Evolutionary conservation across 75 land plant species (phyloP), one percentile per base, ranked within the genome.

Genomic region (Azolla pinnata): DNA sequence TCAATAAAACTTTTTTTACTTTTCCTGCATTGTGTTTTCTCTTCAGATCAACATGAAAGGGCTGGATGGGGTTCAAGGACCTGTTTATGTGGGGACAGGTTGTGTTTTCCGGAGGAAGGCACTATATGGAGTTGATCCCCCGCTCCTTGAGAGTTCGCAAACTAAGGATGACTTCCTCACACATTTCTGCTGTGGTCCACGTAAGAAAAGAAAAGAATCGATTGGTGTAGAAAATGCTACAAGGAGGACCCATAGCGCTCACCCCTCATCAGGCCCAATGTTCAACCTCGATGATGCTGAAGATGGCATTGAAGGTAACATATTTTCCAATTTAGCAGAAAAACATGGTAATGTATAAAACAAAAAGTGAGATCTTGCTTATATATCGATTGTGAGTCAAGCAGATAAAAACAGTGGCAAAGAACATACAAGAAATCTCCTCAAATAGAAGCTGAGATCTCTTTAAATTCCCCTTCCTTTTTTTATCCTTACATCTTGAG

Each of bases 1-100:
- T n/a, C n/a, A n/a, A n/a, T n/a, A n/a, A n/a, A n/a, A n/a, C n/a
- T n/a, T n/a, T n/a, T n/a, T n/a, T n/a, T n/a, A n/a, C n/a, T n/a
- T n/a, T n/a, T n/a, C n/a, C n/a, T n/a, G n/a, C n/a, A n/a, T n/a
- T 46, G 21, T 46, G 14, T 17, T 46, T 3, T 14, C 8, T 57
- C 2, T n/a, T 49, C 71, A 87, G 92, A 87, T 87, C 61, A 87
- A 87, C 60, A 69, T 87, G 69, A 79, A 87, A 72, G 92, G 92
- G 62, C 73, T 87, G 24, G 92, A 87, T 79, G 92, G 92, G 10
- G 73, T 87, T 46, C 92, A 87, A 70, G 92, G 92, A 0, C 92
- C 92, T 19, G 85, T 87, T n/a, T 87, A 87, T 69, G 92, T 87
- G 71, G 92, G 92, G 20, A 87, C 92, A 49, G 92, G 92, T 26